Base-by-base conservation (phyloP, 2,329 filamentous ascomycete genomes). In the Thielaviopsis euricoi region DNA sequence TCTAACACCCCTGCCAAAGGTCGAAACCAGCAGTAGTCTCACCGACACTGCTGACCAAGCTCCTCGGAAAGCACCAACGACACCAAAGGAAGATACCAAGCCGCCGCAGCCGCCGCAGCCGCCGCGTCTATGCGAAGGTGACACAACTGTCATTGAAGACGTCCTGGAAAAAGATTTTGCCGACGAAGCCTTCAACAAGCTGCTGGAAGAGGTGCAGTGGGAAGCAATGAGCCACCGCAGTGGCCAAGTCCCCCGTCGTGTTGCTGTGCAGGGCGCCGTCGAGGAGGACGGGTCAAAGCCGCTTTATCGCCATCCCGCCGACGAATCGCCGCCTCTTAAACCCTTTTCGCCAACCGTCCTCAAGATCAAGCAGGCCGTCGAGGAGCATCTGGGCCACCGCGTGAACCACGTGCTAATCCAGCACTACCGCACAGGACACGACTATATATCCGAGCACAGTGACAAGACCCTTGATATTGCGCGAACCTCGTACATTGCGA, bases 391-490 rank as follows among this genome's bases (percentile, higher is more conserved):
- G 1, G 85, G 87, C 0, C 93, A 97, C 65, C 73, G 80, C 0
- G 71, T 98, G 49, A 98, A 98, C 65, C 93, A 98, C 67, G 90
- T 84, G 1, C 73, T 98, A 53, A 94, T 98, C 52, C 93, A 98
- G 66, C 80, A 89, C 59, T 98, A 98, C 66, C 87, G 93, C n/a
- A 78, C 79, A 63, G 88, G 91, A 2, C 82, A 81, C 53, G 93
- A 98, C 70, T 89, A 89, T 67, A 98, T 98, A 62, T 93, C 88
- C 0, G 93, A 98, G 67, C 93, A 98, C 67, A 94, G 89, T 46
- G 93, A 98, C 68, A 98, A 98, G 71, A 95, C 91, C 0, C 75
- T 98, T 23, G 93, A 98, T 67, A 93, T 98, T 58, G 83, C 82
- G 13, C 81, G 79, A 25, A 82, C 77, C 4, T 93, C 87, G 23